Evolutionary conservation across 768 basidiomycete species (phyloP), one percentile per base, ranked within the genome.

Genomic region (Agaricus subrufescens): DNA sequence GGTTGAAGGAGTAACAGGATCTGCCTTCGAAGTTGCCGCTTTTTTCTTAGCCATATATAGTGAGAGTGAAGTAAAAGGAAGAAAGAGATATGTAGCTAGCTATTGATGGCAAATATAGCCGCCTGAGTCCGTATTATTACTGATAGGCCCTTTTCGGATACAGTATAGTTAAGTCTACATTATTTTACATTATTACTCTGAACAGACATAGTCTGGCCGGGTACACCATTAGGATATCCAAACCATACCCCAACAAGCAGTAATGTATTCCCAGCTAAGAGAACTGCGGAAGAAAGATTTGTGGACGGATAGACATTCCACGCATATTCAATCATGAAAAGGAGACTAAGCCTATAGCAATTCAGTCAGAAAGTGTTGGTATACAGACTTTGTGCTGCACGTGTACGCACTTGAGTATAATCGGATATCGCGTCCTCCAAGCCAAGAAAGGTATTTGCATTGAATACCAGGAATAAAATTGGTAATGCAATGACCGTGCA

Each of bases 381-480:
- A 26, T 38, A 42, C 12, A 42, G 25, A 25, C 52, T 50, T 25
- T 9, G 19, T 12, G 15, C 14, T 23, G 8, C 1, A 34, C 34
- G 11, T 34, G 34, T 39, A 71, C 81, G 58, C 64, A 90, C 91
- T 84, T 89, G 38, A 88, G 15, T 27, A 72, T 29, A 12, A 80
- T 47, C 14, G 88, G 87, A 67, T 82, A 89, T 51, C 71, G 76
- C 4, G 89, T 87, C 66, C 84, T 84, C 80, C 85, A 94, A 3
- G 83, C 74, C 29, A 98, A 69, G 65, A 95, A 86, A 1, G 96
- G 93, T 34, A 96, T 68, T 63, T 95, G 92, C 55, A 91, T 87
- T 9, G 88, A 91, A 67, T 98, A 98, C 97, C 97, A 99, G 4
- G 91, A 86, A 69, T 97, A 97, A 71, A 99, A 99, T 62, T 99